Base-by-base conservation (phyloP, 2,329 filamentous ascomycete species). In the Diaporthe velutina region DNA sequence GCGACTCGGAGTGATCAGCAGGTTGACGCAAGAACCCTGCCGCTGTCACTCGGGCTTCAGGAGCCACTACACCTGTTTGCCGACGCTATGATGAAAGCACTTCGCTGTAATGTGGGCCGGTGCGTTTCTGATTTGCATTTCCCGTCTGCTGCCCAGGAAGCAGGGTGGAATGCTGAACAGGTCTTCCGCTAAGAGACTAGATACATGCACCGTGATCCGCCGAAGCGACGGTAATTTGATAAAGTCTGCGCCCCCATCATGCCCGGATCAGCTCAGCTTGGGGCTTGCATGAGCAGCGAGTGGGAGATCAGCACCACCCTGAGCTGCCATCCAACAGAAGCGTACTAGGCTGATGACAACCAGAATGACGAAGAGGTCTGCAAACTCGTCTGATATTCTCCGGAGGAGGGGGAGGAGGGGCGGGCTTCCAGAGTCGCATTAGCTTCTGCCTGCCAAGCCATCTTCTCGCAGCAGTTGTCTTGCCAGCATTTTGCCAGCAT, bases 51-150 rank as follows among this genome's bases (percentile, higher is more conserved):
- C 25, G 52, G 33, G 61, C 66, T 33, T 45, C 33, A 58, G 54
- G 42, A 58, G 30, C 42, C 54, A 22, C 38, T 48, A 72, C 30
- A 30, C 57, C 57, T 52, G 30, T 72, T 54, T 64, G 70, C 70
- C 55, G 61, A 74, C 73, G 73, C 73, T 74, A 74, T 64, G 72
- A 74, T 74, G 72, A 61, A 74, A 74, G 38, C 57, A 35, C 40
- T 64, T 64, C 3, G 45, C 64, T 40, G 45, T 54, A 54, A 68
- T 68, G 35, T 72, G 57, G 70, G 50, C 57, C 57, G 57, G 57
- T n/a, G 58, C 48, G 57, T 55, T 72, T 66, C 70, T 64, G 70
- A 72, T 72, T 72, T 64, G 57, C 25, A 72, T 72, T 64, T 42
- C n/a, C 52, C 25, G 57, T 64, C 70, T 3, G 13, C 55, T 30